These are phyloP conservation scores for Luffa aegyptiaca DNA, from an alignment of 306 rosid species.

Conservation along the genomic window DNA sequence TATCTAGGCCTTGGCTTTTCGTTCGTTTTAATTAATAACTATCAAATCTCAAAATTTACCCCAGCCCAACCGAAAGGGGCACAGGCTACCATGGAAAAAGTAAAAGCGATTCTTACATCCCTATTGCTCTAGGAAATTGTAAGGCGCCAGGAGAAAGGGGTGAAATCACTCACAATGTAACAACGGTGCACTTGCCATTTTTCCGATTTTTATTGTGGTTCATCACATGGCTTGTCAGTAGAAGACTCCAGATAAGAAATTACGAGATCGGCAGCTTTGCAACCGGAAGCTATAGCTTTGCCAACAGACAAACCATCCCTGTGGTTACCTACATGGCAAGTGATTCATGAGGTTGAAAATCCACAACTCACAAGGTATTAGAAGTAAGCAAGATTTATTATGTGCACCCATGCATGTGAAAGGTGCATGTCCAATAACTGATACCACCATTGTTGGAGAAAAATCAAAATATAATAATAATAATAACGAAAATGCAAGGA, in stretches of 20 bases:
- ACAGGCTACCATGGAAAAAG: neutral
- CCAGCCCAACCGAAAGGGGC: neutral
- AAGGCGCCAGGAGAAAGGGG: neutral
- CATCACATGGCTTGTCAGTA: constrained; percentile 16
- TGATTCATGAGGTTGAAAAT: neutral
- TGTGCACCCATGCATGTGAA: neutral
- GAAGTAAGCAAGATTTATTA: neutral
- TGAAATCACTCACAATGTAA: neutral
- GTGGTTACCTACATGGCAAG: constrained; percentile 46
- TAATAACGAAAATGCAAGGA: neutral
- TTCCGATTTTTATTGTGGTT: constrained; percentile 14
- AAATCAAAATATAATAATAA: neutral
- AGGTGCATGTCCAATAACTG: neutral
- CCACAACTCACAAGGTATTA: neutral
- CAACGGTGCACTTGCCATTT: constrained; percentile 8
- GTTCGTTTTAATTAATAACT: neutral
- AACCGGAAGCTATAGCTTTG: constrained; percentile 74
- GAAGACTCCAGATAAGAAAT: constrained; percentile 64
- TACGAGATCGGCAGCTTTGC: constrained; percentile 84
- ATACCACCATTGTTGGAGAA: neutral
- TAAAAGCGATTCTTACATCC: neutral
- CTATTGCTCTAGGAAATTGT: neutral
- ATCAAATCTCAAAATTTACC: neutral
- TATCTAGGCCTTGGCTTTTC: neutral
- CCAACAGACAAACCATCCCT: constrained; percentile 87